Evolutionary conservation across 192 early-diverging fungal genomes (phyloP).

Genomic region (Phlyctochytrium planicorne): DNA sequence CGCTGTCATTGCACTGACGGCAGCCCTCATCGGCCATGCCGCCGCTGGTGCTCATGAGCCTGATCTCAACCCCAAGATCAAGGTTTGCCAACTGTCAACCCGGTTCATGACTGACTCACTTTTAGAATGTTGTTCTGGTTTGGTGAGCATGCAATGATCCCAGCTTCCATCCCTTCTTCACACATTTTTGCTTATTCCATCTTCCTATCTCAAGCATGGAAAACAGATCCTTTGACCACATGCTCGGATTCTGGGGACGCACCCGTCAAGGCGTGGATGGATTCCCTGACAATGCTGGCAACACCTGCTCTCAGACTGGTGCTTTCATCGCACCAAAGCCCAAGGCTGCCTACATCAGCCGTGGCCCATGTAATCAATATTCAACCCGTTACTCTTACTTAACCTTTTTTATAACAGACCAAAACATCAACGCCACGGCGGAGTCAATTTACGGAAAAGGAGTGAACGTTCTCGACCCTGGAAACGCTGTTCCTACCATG

Average conservation of each 20-base stretch:
- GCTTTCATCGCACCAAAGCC: background rate
- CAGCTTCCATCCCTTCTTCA: too few species aligned
- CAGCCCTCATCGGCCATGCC: too few species aligned
- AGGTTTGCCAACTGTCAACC: too few species aligned
- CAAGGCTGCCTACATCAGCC: background rate
- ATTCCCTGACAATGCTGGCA: slow-evolving; percentile 15
- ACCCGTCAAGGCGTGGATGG: slow-evolving; percentile 4
- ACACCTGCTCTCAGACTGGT: background rate
- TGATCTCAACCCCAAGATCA: too few species aligned
- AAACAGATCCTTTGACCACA: slow-evolving; percentile 27
- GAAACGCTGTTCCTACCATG: background rate
- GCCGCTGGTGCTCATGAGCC: too few species aligned
- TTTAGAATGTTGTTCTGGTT: too few species aligned
- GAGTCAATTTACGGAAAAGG: background rate
- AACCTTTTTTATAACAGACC: background rate
- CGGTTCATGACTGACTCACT: too few species aligned
- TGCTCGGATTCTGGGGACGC: slow-evolving; percentile 13
- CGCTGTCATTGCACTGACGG: too few species aligned
- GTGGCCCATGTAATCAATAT: background rate
- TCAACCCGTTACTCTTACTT: background rate
- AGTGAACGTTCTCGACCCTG: background rate
- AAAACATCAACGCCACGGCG: background rate
- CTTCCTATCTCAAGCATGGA: too few species aligned
- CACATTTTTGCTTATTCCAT: too few species aligned
- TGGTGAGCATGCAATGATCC: too few species aligned